Evolutionary conservation across 2,329 filamentous ascomycete genomes (phyloP), one percentile per base, ranked within the genome.

Genomic region (Ophiosphaerella narmari): DNA sequence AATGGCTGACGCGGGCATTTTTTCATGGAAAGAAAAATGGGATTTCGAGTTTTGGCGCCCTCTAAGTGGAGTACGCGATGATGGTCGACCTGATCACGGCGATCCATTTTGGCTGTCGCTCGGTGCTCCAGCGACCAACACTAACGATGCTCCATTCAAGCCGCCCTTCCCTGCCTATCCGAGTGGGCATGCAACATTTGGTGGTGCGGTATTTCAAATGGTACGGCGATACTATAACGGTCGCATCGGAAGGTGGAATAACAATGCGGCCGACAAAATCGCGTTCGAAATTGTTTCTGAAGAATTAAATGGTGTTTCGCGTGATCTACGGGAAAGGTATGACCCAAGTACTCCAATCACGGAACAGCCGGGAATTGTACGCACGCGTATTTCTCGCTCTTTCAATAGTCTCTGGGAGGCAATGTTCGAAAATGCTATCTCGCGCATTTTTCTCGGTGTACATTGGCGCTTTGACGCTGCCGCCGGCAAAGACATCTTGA

Each of bases 391-490:
- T 7, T 40, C 43, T 1, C 51, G 54, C 14, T 46, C 59, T 9
- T 68, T 66, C 46, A 7, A n/a, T 14, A 56, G 52, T 7, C 39
- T 55, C 12, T 68, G 65, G 65, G 62, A 65, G 24, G 54, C 60
- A 23, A 68, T 68, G 39, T 67, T 67, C 31, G 62, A 66, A 32
- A 65, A 63, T 33, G 65, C 62, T 9, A 50, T 66, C 48, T 65
- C 60, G 5, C 65, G 65, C 12, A 52, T 67, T 36, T 67, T 52
- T 43, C 55, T 67, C 1, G 65, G 64, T 12, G 65, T 67, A 2
- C 65, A 67, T 42, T 67, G 63, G 65, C 52, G 60, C 36, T 67
- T 66, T 42, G 64, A 67, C 41, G 64, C 64, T 11, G 64, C 63
- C 9, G 55, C 65, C 5, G 48, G 59, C 3, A 48, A 53, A 23